A percentile compares a stretch with the other conserved stretches of the same genome.
These are phyloP conservation scores for Aspergillus heteromorphus DNA, from an alignment of 495 filamentous ascomycete genomes.

Conservation along the genomic window DNA sequence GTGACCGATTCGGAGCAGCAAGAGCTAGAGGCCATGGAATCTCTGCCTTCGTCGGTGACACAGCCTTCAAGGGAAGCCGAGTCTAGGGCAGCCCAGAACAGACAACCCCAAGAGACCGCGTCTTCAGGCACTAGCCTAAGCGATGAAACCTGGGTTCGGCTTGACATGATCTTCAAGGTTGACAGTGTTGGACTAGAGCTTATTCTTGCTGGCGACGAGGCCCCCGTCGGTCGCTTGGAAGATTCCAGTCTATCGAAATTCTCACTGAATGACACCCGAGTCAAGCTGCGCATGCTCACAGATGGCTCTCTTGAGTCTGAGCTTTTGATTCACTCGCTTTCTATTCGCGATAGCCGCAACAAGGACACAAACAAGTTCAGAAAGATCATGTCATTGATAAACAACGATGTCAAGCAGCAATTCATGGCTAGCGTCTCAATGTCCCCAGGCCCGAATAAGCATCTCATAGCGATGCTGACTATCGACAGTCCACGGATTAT, in stretches of 20 bases:
- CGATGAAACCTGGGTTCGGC: slow-evolving; percentile 78
- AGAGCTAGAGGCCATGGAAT: slow-evolving; percentile 57
- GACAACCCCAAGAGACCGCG: slow-evolving; percentile 29
- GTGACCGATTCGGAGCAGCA: slow-evolving; percentile 66
- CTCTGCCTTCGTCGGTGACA: slow-evolving; percentile 53
- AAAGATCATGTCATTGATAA: slow-evolving; percentile 96
- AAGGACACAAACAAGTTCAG: slow-evolving; percentile 90
- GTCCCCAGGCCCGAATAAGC: slow-evolving; percentile 75
- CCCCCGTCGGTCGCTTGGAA: slow-evolving; percentile 72
- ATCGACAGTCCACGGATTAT: slow-evolving; percentile 94
- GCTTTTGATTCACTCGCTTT: slow-evolving; percentile 88
- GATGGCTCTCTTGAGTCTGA: slow-evolving; percentile 92
- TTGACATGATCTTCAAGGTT: slow-evolving; percentile 89
- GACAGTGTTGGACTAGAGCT: slow-evolving; percentile 83
- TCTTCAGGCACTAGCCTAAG: slow-evolving; percentile 58
- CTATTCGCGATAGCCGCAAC: slow-evolving; percentile 82
- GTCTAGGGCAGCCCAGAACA: slow-evolving; percentile 42
- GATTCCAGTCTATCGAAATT: slow-evolving; percentile 85
- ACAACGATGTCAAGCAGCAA: slow-evolving; percentile 85
- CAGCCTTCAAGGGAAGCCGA: slow-evolving; percentile 41
- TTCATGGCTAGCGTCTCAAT: slow-evolving; percentile 97
- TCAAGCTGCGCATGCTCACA: slow-evolving; percentile 92
- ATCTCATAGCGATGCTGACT: slow-evolving; percentile 86
- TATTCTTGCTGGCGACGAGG: slow-evolving; percentile 66
- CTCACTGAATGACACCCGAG: slow-evolving; percentile 81